Conservation (phyloP, 2,329 filamentous ascomycete species). For the Chrysosporium queenslandicum region DNA sequence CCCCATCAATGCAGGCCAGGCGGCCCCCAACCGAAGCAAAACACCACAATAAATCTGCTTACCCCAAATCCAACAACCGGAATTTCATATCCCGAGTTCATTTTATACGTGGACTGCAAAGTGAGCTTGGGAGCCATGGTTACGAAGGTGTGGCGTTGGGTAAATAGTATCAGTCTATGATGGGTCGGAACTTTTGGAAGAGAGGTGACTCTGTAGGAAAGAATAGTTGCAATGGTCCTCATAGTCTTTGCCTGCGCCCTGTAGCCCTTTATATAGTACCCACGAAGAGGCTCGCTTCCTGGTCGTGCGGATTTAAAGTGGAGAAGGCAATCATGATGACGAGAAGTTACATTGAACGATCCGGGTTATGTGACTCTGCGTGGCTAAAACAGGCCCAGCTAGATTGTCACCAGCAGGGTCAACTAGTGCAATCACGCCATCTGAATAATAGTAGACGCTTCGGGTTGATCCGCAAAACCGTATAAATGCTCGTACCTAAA, state of each 20-base stretch:
- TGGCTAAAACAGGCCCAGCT: no score
- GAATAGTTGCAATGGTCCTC: not conserved
- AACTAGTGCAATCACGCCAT: no score
- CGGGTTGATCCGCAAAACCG: no score
- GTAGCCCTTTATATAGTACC: not conserved
- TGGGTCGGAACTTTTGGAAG: not conserved
- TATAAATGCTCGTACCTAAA: no score
- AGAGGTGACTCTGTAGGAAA: not conserved
- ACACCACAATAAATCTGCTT: conserved; percentile 13
- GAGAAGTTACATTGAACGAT: not conserved
- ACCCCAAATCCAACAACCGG: conserved; percentile 45
- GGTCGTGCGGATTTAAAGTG: not conserved
- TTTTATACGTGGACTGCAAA: conserved; percentile 31
- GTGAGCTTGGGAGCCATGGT: conserved; percentile 18
- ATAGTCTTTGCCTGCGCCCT: not conserved
- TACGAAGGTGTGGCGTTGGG: not conserved
- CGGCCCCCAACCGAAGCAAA: not conserved
- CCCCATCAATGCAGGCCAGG: no score
- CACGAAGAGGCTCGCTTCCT: no score
- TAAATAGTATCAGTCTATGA: not conserved
- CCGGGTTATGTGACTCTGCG: not conserved
- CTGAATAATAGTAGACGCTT: no score
- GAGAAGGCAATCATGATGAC: not conserved
- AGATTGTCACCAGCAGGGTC: no score
- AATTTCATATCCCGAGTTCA: conserved; percentile 54